Base-by-base conservation (phyloP, 139 green algal species). In the Zygnema cylindricum region DNA sequence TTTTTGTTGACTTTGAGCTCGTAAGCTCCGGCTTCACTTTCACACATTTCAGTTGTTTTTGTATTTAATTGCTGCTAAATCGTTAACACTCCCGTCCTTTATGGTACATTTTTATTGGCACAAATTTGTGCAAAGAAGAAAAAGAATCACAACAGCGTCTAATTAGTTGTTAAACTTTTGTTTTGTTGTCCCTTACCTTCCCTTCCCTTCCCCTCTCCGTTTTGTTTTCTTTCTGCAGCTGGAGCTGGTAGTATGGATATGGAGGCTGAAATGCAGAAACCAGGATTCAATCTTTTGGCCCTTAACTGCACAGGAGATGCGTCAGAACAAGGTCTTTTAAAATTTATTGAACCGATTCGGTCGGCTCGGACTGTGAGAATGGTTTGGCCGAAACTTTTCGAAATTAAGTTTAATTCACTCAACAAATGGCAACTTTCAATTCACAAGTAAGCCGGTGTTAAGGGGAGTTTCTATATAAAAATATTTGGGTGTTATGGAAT, bases 341-440 rank as follows among this genome's bases (percentile, higher is more conserved):
- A 96, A 88, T 92, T 89, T 3, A 85, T 96, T 39, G 91, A 97
- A 89, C 71, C 95, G 79, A 76, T 97, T n/a, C 49, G 90, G 0
- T 85, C 95, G 71, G 89, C 94, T 16, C 54, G 55, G 77, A 55
- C 85, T 39, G 93, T 93, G 69, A 84, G 95, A 49, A 16, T 7
- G 0, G 75, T 76, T 25, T 93, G 93, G 90, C 94, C 94, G 43
- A 97, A 95, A 88, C 32, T 98, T 1, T 97, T 97, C 84, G 96
- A 98, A 75, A 98, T 93, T 90, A 93, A 93, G 90, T 98, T 98
- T 93, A 98, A 98, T 91, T 95, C 92, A 40, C 94, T 93, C 55
- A 98, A 98, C 93, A 98, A 98, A 92, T 98, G 96, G 94, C 92
- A 95, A 86, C 86, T 98, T 55, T 94, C 93, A 22, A 95, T 97